Evolutionary conservation across 139 green algal species (phyloP).

Genomic region (Desmodesmus armatus): DNA sequence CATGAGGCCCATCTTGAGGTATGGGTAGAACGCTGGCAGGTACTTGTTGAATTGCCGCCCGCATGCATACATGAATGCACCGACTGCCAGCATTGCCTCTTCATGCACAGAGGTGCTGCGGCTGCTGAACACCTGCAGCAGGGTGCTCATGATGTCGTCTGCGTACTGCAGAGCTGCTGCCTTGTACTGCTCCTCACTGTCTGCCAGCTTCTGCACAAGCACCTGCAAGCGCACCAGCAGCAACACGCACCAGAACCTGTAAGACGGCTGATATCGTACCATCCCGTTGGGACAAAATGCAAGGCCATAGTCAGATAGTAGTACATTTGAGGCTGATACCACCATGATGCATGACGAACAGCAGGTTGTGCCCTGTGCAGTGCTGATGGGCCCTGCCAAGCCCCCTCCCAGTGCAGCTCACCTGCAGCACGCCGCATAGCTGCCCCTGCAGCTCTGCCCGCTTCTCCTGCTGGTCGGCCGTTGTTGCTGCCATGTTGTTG

Average conservation of each 20-base stretch:
- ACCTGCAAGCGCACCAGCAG: conserved; percentile 40
- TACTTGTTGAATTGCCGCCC: conserved; percentile 93
- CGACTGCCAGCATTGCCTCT: conserved; percentile 95
- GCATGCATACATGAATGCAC: conserved; percentile 85
- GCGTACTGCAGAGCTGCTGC: conserved; percentile 76
- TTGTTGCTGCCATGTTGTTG: conserved; percentile 62
- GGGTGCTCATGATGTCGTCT: conserved; percentile 86
- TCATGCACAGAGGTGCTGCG: conserved; percentile 84
- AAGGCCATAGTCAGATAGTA: neutral
- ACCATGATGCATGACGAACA: too few relatives aligned
- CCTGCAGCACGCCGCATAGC: conserved; percentile 94
- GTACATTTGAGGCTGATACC: neutral
- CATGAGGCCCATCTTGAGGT: conserved; percentile 87
- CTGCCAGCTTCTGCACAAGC: conserved; percentile 89
- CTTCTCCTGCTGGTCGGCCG: conserved; percentile 67
- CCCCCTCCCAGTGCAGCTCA: too few relatives aligned
- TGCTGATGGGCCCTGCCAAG: too few relatives aligned
- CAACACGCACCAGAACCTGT: too few relatives aligned
- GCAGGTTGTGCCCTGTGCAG: too few relatives aligned
- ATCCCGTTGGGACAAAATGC: too few relatives aligned
- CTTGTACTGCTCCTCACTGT: conserved; percentile 76
- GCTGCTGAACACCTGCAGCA: conserved; percentile 63
- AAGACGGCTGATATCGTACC: too few relatives aligned
- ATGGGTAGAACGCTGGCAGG: conserved; percentile 87
- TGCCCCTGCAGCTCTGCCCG: conserved; percentile 81